Percentiles rank a stretch among this genome's conserved stretches.
These are phyloP conservation scores for Penicillium paxilli DNA, from an alignment of 495 filamentous ascomycete genomes.

Conservation along the genomic window DNA sequence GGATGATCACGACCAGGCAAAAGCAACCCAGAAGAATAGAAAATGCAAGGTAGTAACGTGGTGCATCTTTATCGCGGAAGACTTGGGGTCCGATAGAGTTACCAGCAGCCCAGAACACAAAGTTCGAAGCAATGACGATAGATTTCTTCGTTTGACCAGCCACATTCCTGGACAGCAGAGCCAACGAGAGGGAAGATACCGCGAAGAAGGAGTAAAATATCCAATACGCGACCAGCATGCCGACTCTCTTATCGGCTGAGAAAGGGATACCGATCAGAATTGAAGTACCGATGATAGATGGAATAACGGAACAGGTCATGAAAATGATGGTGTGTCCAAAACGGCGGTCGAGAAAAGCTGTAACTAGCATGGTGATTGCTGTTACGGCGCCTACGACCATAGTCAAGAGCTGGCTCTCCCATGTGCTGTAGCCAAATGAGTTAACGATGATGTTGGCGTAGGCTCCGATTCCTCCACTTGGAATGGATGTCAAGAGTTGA, in stretches of 20 bases:
- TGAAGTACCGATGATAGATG: slow-evolving; percentile 40
- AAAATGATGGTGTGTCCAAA: slow-evolving; percentile 60
- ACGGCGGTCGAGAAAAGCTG: slow-evolving; percentile 60
- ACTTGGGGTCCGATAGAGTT: slow-evolving; percentile 49
- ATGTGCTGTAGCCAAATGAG: slow-evolving; percentile 38
- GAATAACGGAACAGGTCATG: slow-evolving; percentile 61
- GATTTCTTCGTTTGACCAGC: slow-evolving; percentile 68
- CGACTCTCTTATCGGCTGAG: slow-evolving; percentile 38
- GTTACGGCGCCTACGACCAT: slow-evolving; percentile 72
- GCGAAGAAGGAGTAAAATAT: slow-evolving; percentile 54
- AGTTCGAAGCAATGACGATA: slow-evolving; percentile 39
- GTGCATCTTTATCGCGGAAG: slow-evolving; percentile 33
- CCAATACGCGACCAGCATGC: slow-evolving; percentile 62
- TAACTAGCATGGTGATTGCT: slow-evolving; percentile 61
- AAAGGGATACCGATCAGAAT: slow-evolving; percentile 11
- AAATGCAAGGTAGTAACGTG: slow-evolving; percentile 39
- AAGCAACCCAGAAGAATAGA: slow-evolving; percentile 38
- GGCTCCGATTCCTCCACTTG: slow-evolving; percentile 61
- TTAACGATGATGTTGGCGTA: slow-evolving; percentile 62
- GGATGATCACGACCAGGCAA: slow-evolving; percentile 24
- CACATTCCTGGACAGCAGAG: slow-evolving; percentile 60
- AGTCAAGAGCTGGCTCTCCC: slow-evolving; percentile 45
- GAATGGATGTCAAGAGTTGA: slow-evolving; percentile 62
- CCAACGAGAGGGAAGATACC: slow-evolving; percentile 53
- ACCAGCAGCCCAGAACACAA: slow-evolving; percentile 41